Conservation (phyloP, 2,329 filamentous ascomycete species). For the Diaporthe sp. region DNA sequence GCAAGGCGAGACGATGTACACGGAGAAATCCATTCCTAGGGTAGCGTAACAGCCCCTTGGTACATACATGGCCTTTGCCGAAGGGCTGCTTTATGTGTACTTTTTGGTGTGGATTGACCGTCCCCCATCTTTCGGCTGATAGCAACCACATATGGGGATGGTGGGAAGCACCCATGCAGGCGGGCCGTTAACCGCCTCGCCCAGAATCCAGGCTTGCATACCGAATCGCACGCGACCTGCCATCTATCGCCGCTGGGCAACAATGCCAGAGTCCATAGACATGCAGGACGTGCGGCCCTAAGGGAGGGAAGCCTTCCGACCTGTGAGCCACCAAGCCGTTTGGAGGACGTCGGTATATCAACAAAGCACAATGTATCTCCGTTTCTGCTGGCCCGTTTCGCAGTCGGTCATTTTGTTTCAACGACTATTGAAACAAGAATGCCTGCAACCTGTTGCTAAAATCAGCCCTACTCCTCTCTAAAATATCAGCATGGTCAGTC, state of each 20-base stretch:
- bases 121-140: slow-evolving; percentile 1
- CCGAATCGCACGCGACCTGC: slow-evolving; percentile 23
- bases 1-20: background rate
- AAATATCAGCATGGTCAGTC: background rate
- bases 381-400: slow-evolving; percentile 6
- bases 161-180: slow-evolving; percentile 13
- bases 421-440: background rate
- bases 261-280: background rate
- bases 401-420: slow-evolving; percentile 11
- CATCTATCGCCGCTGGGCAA: background rate
- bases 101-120: background rate
- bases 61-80: background rate
- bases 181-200: slow-evolving; percentile 21
- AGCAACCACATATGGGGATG: background rate
- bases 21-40: background rate
- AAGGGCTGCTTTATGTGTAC: background rate
- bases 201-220: background rate
- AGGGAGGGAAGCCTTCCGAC: background rate
- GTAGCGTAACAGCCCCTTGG: background rate
- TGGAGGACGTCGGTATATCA: background rate
- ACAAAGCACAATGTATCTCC: background rate
- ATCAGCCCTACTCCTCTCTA: slow-evolving; percentile 13
- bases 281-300: background rate
- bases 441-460: background rate
- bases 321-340: background rate